phyloP scores from a whole-genome alignment of 2,329 filamentous ascomycete genomes.

The Rasamsonia emersonii region DNA sequence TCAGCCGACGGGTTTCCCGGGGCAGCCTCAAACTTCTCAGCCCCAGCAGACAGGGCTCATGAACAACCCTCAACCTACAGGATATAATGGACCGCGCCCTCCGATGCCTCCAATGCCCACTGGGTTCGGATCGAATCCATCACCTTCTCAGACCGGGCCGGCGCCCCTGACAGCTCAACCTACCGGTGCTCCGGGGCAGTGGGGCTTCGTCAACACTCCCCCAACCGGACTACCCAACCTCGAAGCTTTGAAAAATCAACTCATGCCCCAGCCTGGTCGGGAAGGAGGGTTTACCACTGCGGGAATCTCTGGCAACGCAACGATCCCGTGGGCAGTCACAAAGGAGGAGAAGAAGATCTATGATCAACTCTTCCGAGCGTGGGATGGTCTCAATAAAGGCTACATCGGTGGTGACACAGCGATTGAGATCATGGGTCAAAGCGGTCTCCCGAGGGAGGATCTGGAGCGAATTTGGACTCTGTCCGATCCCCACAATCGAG shows the following conservation, averaged over 20 bases:
- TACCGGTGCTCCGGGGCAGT: slow-evolving; percentile 85
- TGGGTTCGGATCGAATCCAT: slow-evolving; percentile 54
- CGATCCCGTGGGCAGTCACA: slow-evolving; percentile 95
- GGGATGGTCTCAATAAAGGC: slow-evolving; percentile 91
- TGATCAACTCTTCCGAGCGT: slow-evolving; percentile 87
- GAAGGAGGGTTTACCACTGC: slow-evolving; percentile 79
- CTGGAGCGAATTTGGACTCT: slow-evolving; percentile 92
- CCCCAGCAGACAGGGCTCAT: slow-evolving; percentile 63
- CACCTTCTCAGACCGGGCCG: slow-evolving; percentile 58
- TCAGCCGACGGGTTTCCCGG: slow-evolving; percentile 37
- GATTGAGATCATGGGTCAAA: slow-evolving; percentile 95
- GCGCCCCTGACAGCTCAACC: slow-evolving; percentile 78
- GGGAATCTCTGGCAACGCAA: slow-evolving; percentile 84
- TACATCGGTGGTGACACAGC: slow-evolving; percentile 87
- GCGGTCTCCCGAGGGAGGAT: slow-evolving; percentile 82
- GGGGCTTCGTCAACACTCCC: slow-evolving; percentile 96
- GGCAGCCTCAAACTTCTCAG: slow-evolving; percentile 50
- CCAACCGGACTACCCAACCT: slow-evolving; percentile 86
- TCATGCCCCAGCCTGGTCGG: slow-evolving; percentile 95
- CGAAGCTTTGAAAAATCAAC: slow-evolving; percentile 79
- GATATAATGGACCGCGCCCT: slow-evolving; percentile 70
- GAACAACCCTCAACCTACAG: slow-evolving; percentile 63
- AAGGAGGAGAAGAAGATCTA: slow-evolving; percentile 98
- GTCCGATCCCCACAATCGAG: slow-evolving; percentile 87
- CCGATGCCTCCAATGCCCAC: slow-evolving; percentile 80